Evolutionary conservation across 2,329 filamentous ascomycete species (phyloP).

Genomic region (Sclerotinia sclerotiorum): DNA sequence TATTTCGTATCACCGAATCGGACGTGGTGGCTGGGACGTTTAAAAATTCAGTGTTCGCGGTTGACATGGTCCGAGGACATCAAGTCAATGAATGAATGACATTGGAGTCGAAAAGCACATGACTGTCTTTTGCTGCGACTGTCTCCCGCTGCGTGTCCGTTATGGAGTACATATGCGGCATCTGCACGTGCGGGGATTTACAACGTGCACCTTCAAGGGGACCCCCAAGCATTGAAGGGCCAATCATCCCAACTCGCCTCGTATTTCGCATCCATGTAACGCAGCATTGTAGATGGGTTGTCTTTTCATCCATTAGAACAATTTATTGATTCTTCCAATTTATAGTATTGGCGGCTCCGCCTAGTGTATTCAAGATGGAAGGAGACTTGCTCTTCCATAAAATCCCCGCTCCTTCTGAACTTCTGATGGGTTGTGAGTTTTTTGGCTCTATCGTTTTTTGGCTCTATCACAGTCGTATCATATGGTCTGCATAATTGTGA

Average conservation of each 20-base stretch:
- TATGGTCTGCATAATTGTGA: constrained; percentile 19
- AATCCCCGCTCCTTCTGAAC: not conserved
- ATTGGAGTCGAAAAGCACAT: constrained; percentile 29
- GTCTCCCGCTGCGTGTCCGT: constrained; percentile 31
- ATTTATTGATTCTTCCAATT: not conserved
- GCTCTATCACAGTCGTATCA: constrained; percentile 14
- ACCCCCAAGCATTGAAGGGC: constrained; percentile 24
- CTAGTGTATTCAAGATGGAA: not conserved
- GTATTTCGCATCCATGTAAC: constrained; percentile 27
- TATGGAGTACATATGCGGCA: constrained; percentile 28
- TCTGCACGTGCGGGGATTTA: constrained; percentile 32
- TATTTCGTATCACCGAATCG: not conserved
- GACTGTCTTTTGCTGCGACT: constrained; percentile 27
- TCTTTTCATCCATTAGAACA: constrained; percentile 18
- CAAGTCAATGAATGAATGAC: not conserved
- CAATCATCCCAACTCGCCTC: constrained; percentile 27
- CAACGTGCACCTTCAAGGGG: constrained; percentile 26
- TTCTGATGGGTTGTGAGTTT: constrained; percentile 4
- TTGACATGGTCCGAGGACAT: constrained; percentile 6
- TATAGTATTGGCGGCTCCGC: constrained; percentile 8
- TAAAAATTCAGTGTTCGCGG: not conserved
- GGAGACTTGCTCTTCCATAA: not conserved
- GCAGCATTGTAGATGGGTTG: constrained; percentile 15
- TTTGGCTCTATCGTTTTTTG: constrained; percentile 8
- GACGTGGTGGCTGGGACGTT: constrained; percentile 14